Evolutionary conservation across 2,329 filamentous ascomycete genomes (phyloP), one percentile per base, ranked within the genome.

Genomic region (Trichocomaceae sp.): DNA sequence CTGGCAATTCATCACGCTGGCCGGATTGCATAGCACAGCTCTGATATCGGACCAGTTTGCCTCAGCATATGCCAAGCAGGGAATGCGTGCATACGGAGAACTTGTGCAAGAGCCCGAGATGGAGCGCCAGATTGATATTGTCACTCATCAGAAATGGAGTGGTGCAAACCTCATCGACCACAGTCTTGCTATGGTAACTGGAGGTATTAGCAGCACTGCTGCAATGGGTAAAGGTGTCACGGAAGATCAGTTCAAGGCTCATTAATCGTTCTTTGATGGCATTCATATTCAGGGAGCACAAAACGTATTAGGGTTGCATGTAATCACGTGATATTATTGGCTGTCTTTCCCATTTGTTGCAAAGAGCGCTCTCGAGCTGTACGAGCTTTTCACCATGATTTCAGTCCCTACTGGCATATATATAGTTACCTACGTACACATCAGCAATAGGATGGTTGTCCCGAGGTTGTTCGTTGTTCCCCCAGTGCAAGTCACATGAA

Each of bases 1-100:
- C 83, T 99, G 93, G 93, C 93, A 99, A 75, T 99, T 99, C 80
- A 99, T 99, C 79, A 99, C 93, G n/a, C 83, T 99, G 47, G 93
- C 92, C 5, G 93, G 93, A 63, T 81, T 99, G 69, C 93, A 99
- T 79, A 95, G 90, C 59, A 96, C 90, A 3, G 93, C 92, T 37
- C 83, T 99, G 52, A 95, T 96, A 76, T 86, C 86, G 66, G 84
- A 97, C 75, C 84, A 86, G 60, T 99, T 99, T 75, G 85, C 90
- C 57, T 83, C 84, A 69, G 88, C 89, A 48, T 99, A 88, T 72
- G 80, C 86, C 55, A 78, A 83, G 71, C 78, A 86, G 57, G 92
- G 92, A 55, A 99, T 99, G 92, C 85, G 91, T 55, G 93, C 92
- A 13, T 99, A 97, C 72, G 92, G 92, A 69, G 91, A 97, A 78